Conservation (phyloP, 2,329 filamentous ascomycete species). For the Verticillium klebahnii region DNA sequence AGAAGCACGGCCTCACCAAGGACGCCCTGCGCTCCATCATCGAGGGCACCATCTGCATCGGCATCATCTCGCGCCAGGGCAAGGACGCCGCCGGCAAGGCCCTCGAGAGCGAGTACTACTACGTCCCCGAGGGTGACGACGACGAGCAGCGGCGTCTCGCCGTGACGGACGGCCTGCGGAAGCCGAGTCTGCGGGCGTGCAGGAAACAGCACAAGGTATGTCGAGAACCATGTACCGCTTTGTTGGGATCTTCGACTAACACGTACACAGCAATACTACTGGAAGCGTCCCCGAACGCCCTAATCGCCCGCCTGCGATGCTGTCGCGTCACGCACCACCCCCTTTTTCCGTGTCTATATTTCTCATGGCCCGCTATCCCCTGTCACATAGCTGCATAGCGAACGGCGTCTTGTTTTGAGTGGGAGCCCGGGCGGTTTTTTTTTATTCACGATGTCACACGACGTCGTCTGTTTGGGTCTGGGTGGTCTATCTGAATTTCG, state of each 20-base stretch:
- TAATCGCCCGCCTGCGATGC: constrained; percentile 21
- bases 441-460: constrained; percentile 3
- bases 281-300: constrained; percentile 60
- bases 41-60: constrained; percentile 72
- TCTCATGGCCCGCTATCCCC: constrained; percentile 4
- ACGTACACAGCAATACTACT: constrained; percentile 59
- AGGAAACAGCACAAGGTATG: constrained; percentile 94
- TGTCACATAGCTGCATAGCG: constrained; percentile 13
- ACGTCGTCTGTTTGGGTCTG: neutral
- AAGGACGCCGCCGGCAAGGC: constrained; percentile 94
- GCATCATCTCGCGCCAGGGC: constrained; percentile 82
- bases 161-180: constrained; percentile 80
- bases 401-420: constrained; percentile 9
- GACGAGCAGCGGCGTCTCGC: constrained; percentile 75
- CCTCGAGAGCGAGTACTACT: constrained; percentile 96
- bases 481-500: constrained; percentile 6
- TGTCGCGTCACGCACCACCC: neutral
- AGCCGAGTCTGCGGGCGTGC: constrained; percentile 83
- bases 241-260: constrained; percentile 10
- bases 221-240: neutral
- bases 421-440: neutral
- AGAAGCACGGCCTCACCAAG: constrained; percentile 55
- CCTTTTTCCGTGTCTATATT: constrained; percentile 6
- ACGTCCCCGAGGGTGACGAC: constrained; percentile 79
- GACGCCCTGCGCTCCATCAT: constrained; percentile 67